A percentile compares a stretch with the other conserved stretches of the same genome.
Evolutionary conservation across 257 asterid species (phyloP).

Genomic region (Solanum virginianum): DNA sequence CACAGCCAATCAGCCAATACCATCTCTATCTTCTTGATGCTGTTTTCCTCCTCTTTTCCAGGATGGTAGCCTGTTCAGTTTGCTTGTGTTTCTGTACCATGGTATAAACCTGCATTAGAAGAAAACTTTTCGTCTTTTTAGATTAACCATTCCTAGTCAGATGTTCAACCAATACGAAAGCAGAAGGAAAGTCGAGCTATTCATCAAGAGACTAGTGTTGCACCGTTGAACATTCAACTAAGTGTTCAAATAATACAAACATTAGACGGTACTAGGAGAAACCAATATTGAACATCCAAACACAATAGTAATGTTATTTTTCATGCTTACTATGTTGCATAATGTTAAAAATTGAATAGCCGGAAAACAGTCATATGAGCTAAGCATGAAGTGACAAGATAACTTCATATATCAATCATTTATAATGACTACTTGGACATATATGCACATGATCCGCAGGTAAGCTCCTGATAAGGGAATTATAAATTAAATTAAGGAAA

Average conservation of each 20-base stretch:
- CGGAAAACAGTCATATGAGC: neutral
- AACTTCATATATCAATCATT: neutral
- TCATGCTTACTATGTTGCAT: neutral
- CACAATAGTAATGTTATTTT: neutral
- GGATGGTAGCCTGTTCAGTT: constrained; percentile 19
- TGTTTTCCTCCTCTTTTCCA: constrained; percentile 17
- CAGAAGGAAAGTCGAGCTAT: neutral
- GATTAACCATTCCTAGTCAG: neutral
- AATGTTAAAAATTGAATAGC: neutral
- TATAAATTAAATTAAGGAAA: too few relatives aligned
- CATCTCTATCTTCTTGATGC: constrained; percentile 9
- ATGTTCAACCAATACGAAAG: neutral
- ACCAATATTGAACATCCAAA: neutral
- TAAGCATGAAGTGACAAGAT: neutral
- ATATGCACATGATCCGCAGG: neutral
- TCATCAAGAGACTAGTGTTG: neutral
- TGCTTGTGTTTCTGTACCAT: constrained; percentile 72
- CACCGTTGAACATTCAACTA: neutral
- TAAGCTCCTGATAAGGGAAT: neutral
- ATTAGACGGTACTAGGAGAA: neutral
- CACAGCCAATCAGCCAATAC: neutral
- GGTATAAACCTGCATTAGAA: constrained; percentile 50
- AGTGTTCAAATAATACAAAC: neutral
- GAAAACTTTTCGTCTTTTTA: neutral
- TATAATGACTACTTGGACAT: neutral